A percentile compares a stretch with the other conserved stretches of the same genome.
Evolutionary conservation across 768 basidiomycete genomes (phyloP).

Genomic region (Boletus sp.): DNA sequence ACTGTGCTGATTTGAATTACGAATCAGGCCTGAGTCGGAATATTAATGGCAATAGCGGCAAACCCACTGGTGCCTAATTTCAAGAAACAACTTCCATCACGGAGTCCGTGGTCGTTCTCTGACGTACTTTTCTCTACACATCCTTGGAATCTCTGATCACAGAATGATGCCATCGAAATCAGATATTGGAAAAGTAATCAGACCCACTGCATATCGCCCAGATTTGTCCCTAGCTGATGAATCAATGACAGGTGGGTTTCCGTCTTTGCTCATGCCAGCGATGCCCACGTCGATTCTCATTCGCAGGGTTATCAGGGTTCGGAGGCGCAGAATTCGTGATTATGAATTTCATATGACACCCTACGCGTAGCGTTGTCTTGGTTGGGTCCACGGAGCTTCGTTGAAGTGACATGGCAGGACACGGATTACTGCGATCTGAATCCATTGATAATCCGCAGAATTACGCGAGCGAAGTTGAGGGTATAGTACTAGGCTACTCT

Average conservation of each 20-base stretch:
- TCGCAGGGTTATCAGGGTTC: constrained; percentile 2
- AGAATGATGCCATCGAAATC: constrained; percentile 6
- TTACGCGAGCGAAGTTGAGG: not conserved
- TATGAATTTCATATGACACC: constrained; percentile 13
- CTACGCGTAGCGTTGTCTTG: not conserved
- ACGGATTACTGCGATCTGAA: not conserved
- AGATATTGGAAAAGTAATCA: not conserved
- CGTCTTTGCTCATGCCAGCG: not conserved
- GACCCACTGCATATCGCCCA: not conserved
- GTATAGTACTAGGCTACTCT: not conserved
- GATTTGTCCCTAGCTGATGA: constrained; percentile 3
- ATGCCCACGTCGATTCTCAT: constrained; percentile 3
- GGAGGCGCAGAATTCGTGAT: constrained; percentile 1
- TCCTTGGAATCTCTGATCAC: constrained; percentile 12
- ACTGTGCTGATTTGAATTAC: too few relatives aligned
- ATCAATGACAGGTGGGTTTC: not conserved
- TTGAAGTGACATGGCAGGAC: not conserved
- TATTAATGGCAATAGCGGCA: not conserved
- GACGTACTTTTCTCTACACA: not conserved
- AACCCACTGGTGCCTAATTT: constrained; percentile 2
- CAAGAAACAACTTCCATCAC: not conserved
- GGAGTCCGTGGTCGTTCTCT: not conserved
- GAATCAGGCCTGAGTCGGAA: not conserved
- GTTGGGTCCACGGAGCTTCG: constrained; percentile 9
- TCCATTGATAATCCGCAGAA: not conserved